Evolutionary conservation across 805 yeast species (phyloP), one percentile per base, ranked within the genome.

Genomic region (Candida morakotiae): DNA sequence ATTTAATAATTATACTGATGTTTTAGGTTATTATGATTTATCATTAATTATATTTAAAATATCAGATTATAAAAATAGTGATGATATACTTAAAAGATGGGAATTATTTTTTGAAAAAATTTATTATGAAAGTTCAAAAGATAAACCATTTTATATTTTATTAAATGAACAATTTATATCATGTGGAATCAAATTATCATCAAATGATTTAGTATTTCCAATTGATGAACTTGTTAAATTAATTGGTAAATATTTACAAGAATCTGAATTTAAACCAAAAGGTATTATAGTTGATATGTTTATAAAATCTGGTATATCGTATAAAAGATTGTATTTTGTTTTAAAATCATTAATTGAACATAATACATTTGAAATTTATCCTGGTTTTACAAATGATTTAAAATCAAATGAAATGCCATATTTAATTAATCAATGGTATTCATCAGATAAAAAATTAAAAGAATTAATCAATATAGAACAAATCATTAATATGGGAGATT

Each of bases 1-100:
- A 37, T 91, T 80, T 67, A 91, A 93, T 62, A 82, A 78, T 45
- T 91, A 73, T 59, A 87, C 95, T 9, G 89, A 84, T 49, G 95
- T 95, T 17, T 65, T 89, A 43, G 91, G 91, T 5, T 91, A 89
- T 54, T 80, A 81, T 58, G 95, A 86, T 48, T 69, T 91, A 35
- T 83, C 95, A 43, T 68, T 89, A 41, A 60, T 77, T 28, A 80
- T 88, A 11, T 86, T 84, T 68, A 84, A 86, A 53, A 75, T 83
- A 10, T 81, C 97, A 2, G 96, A 91, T 53, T 83, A 83, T 58
- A 77, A 91, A 52, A 86, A 86, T 51, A 71, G 81, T 9, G 95
- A 86, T 47, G 96, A 86, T 55, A 83, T 91, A 37, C 63, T 79
- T 46, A 74, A 79, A 38, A 79, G 88, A 59, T 91, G 96, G 95